Base-by-base conservation (phyloP, 1,284 basidiomycete genomes). In the Coniferiporia weirii region DNA sequence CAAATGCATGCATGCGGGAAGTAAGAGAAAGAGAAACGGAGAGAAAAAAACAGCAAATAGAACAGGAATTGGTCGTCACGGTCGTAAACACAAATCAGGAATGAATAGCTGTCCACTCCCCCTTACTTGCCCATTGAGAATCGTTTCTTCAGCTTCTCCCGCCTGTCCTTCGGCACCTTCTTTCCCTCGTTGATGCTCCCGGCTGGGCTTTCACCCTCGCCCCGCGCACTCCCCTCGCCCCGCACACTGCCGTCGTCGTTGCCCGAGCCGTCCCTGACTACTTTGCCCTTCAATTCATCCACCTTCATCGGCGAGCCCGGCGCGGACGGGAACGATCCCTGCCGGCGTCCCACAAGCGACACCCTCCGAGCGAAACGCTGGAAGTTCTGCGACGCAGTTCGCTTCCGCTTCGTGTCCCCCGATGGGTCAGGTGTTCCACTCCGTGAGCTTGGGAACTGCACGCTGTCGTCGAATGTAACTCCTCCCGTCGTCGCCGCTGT, bases 361-460 rank as follows among this genome's bases (percentile, higher is more conserved):
- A 91, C 84, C 62, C 83, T 78, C 57, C 87, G 76, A 17, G 89
- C 89, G 47, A 91, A 70, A 34, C 87, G 80, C 70, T 91, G 88
- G 76, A 91, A 88, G 67, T 91, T 91, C 70, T 91, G 89, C 22
- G 88, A 87, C 10, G 87, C 85, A 58, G 88, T 89, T 27, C 88
- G 80, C 68, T 85, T 87, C 60, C 87, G 78, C 75, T 89, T 90
- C 51, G 82, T 82, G 66, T 89, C 87, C n/a, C 79, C 68, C 2
- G 87, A 85, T 1, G 79, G 79, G 66, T 89, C 87, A 6, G 89
- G 82, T 15, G 87, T 83, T 27, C 80, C 82, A 49, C 78, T 79
- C 36, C 73, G 72, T 7, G 38, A 40, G 38, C 74, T 69, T 13
- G 73, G 67, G 40, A 68, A 61, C n/a, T 61, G 56, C 44, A 68